phyloP scores from a whole-genome alignment of 2,329 filamentous ascomycete genomes.

The Ophiocordyceps camponoti-saundersi region DNA sequence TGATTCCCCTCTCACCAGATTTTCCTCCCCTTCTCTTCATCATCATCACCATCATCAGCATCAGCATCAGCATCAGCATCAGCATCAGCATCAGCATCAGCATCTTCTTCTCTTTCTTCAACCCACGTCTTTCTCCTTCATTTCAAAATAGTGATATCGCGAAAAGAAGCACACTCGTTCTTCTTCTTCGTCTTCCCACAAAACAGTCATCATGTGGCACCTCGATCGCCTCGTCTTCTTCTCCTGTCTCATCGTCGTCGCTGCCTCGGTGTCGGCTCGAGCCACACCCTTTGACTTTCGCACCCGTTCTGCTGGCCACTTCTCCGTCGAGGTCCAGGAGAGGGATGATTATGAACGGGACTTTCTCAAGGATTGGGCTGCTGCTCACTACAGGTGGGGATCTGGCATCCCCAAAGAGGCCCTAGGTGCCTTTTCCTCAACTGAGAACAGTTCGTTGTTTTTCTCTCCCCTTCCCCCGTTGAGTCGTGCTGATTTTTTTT shows the following conservation, averaged over 20 bases:
- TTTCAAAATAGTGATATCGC: too few species aligned
- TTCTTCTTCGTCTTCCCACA: too few species aligned
- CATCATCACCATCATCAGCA: too few species aligned
- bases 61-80: too few species aligned
- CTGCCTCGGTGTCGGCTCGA: background rate
- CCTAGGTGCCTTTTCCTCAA: slow-evolving; percentile 10
- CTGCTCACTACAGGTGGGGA: slow-evolving; percentile 18
- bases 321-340: slow-evolving; percentile 12
- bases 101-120: too few species aligned
- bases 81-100: too few species aligned
- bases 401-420: slow-evolving; percentile 6
- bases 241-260: background rate
- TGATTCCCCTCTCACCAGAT: too few species aligned
- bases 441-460: slow-evolving; percentile 10
- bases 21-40: too few species aligned
- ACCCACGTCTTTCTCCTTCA: too few species aligned
- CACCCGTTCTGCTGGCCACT: slow-evolving; percentile 3
- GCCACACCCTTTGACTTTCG: background rate
- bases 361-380: slow-evolving; percentile 16
- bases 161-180: too few species aligned
- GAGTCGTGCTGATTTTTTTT: background rate
- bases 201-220: too few species aligned
- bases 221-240: background rate
- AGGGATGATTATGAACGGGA: slow-evolving; percentile 9
- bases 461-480: background rate